Base-by-base conservation (phyloP, 2,329 filamentous ascomycete genomes). In the Verticillium dahliae region DNA sequence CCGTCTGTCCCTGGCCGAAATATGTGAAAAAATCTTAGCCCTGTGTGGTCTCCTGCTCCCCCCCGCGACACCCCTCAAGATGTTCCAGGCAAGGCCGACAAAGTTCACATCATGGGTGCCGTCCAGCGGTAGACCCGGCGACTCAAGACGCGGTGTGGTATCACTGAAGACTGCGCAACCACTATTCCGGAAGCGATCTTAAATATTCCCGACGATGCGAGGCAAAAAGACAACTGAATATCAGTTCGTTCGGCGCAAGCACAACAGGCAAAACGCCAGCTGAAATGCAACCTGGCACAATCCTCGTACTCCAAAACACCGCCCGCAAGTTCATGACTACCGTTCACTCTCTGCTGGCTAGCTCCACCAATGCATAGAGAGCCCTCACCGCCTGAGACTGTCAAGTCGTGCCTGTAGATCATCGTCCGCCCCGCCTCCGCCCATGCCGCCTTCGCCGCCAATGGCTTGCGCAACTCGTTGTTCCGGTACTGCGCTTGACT, bases 331-430 rank as follows among this genome's bases (percentile, higher is more conserved):
- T 52, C n/a, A 22, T 22, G 18, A 27, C 22, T 22, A 18, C 45
- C 45, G 45, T 52, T 22, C 13, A n/a, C n/a, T 22, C 45, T 22
- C 18, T 52, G 4, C 45, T 18, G n/a, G 18, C 18, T 27, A 18
- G 7, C 45, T 52, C n/a, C 7, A 22, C 18, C 13, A n/a, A 22
- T 52, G 18, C 18, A 15, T 2, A 3, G 1, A 7, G 18, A 22
- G 45, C 6, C 45, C 33, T 72, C 75, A 85, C 73, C 82, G 81
- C 71, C 90, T 84, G 66, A 98, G 79, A 74, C 93, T 96, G 73
- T 98, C 92, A 59, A 99, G 83, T 62, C 95, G 87, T 66, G 95
- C 94, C 78, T 98, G 93, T 33, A 99, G 85, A 73, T 97, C 95
- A 71, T 97, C 92, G 70, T 97, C 93, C n/a, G 86, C 88, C 5